Evolutionary conservation across 1,284 basidiomycete species (phyloP).

Genomic region (Coniophora puteana): DNA sequence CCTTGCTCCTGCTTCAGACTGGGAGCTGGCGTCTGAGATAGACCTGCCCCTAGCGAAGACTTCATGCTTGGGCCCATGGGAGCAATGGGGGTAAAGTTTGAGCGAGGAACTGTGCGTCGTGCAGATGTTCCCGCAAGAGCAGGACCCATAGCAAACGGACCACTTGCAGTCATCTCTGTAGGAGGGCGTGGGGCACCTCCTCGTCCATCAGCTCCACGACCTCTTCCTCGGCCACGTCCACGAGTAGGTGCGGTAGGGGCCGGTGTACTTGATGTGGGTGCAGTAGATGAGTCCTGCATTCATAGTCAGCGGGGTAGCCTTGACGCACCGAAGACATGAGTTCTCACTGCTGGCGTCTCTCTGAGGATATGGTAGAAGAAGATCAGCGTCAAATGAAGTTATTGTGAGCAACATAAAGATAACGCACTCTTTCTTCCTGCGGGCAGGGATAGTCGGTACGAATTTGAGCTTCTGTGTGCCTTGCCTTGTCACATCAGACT

Average conservation of each 20-base stretch:
- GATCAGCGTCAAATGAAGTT: slow-evolving; percentile 2
- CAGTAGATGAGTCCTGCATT: slow-evolving; percentile 54
- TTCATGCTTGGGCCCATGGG: slow-evolving; percentile 31
- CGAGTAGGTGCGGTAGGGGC: slow-evolving; percentile 31
- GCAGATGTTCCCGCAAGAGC: slow-evolving; percentile 55
- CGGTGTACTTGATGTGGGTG: no score
- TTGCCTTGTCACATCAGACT: slow-evolving; percentile 64
- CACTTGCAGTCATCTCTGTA: slow-evolving; percentile 76
- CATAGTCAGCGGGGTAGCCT: slow-evolving; percentile 10
- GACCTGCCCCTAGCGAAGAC: slow-evolving; percentile 44
- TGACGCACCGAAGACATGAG: no score
- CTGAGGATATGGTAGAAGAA: slow-evolving; percentile 7
- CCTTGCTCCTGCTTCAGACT: slow-evolving; percentile 36
- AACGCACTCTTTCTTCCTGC: slow-evolving; percentile 76
- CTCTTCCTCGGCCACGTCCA: slow-evolving; percentile 48
- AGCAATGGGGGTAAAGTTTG: slow-evolving; percentile 47
- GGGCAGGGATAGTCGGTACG: slow-evolving; percentile 65
- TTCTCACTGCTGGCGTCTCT: no score
- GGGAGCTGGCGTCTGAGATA: slow-evolving; percentile 40
- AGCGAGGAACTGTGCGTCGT: slow-evolving; percentile 46
- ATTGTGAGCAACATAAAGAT: slow-evolving; percentile 3
- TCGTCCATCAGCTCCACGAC: slow-evolving; percentile 41
- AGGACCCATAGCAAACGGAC: slow-evolving; percentile 83
- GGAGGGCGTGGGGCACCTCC: slow-evolving; percentile 46
- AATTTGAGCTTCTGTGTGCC: slow-evolving; percentile 76